A percentile compares a stretch with the other conserved stretches of the same genome.
These are phyloP conservation scores for Aspergillus egyptiacus DNA, from an alignment of 495 filamentous ascomycete species.

Conservation along the genomic window DNA sequence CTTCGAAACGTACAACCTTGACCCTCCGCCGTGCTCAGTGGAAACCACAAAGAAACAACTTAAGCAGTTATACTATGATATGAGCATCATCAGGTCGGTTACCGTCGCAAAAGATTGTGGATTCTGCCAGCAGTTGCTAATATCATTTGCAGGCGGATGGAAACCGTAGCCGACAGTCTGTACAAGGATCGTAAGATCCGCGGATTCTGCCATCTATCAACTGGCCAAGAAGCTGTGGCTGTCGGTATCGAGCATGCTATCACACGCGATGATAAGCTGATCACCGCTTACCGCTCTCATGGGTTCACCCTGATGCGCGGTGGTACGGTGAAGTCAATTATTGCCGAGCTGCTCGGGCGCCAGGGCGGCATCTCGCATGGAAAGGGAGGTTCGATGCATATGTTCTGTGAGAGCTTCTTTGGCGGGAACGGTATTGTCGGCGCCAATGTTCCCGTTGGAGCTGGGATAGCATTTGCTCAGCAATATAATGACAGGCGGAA, in stretches of 20 bases:
- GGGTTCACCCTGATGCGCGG: slow-evolving; percentile 91
- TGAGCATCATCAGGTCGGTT: slow-evolving; percentile 1
- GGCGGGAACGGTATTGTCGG: slow-evolving; percentile 95
- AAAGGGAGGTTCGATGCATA: slow-evolving; percentile 95
- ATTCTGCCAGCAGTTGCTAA: no score
- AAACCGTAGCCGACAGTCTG: neutral
- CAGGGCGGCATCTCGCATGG: slow-evolving; percentile 87
- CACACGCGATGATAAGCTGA: slow-evolving; percentile 75
- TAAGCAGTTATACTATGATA: slow-evolving; percentile 20
- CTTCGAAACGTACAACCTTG: slow-evolving; percentile 24
- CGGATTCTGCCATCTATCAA: slow-evolving; percentile 30
- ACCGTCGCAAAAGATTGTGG: neutral
- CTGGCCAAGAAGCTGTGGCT: slow-evolving; percentile 79
- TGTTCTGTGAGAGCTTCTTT: slow-evolving; percentile 91
- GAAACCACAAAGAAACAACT: slow-evolving; percentile 26
- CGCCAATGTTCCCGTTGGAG: slow-evolving; percentile 85
- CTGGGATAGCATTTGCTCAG: slow-evolving; percentile 87
- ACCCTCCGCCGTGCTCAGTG: slow-evolving; percentile 21
- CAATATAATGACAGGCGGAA: slow-evolving; percentile 72
- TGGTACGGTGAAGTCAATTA: slow-evolving; percentile 74
- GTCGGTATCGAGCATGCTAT: slow-evolving; percentile 89
- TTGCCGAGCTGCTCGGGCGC: slow-evolving; percentile 84
- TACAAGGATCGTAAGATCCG: slow-evolving; percentile 30
- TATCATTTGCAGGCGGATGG: neutral
- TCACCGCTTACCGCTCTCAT: slow-evolving; percentile 93